A percentile compares a stretch with the other conserved stretches of the same genome.
These are phyloP conservation scores for Pythium phragmiticola DNA, from an alignment of 352 stramenopile genomes.

Conservation along the genomic window DNA sequence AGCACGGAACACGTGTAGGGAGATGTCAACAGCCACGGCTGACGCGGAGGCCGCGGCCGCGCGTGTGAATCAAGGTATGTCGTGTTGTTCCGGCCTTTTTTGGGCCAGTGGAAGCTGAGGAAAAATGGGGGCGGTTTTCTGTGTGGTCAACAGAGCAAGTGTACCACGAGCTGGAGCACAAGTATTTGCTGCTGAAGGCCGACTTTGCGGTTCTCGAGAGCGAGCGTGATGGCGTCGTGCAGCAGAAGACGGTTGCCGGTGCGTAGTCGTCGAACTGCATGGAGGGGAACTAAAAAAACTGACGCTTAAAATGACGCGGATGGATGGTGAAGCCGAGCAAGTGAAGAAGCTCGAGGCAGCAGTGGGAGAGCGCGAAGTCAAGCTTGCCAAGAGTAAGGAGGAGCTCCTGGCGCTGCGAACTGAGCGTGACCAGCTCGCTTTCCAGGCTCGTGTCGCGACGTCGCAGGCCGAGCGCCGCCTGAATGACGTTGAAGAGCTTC, in stretches of 20 bases:
- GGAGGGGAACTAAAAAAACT: background rate
- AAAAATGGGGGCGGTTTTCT: background rate
- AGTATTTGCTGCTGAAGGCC: slow-evolving; percentile 60
- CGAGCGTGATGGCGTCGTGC: slow-evolving; percentile 46
- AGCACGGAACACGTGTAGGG: background rate
- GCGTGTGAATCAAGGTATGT: slow-evolving; percentile 25
- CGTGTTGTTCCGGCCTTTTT: background rate
- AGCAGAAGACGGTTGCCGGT: slow-evolving; percentile 51
- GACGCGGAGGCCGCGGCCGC: slow-evolving; percentile 22
- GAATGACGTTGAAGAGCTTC: slow-evolving; percentile 57
- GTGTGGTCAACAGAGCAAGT: slow-evolving; percentile 52
- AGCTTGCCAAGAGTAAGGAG: slow-evolving; percentile 34
- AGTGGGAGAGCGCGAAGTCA: slow-evolving; percentile 31
- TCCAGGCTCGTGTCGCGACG: slow-evolving; percentile 46
- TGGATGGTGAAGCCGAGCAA: slow-evolving; percentile 26
- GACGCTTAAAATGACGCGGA: background rate
- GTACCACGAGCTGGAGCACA: slow-evolving; percentile 74
- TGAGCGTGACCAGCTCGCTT: slow-evolving; percentile 53
- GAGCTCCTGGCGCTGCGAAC: slow-evolving; percentile 44
- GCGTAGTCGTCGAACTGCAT: slow-evolving; percentile 15
- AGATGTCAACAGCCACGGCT: slow-evolving; percentile 13
- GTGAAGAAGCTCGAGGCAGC: slow-evolving; percentile 29
- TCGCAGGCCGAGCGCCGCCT: slow-evolving; percentile 61
- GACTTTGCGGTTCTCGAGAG: slow-evolving; percentile 57
- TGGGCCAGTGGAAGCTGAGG: background rate